These are phyloP conservation scores for Leccinum griseonigrum DNA, from an alignment of 1,284 basidiomycete species.

Conservation along the genomic window DNA sequence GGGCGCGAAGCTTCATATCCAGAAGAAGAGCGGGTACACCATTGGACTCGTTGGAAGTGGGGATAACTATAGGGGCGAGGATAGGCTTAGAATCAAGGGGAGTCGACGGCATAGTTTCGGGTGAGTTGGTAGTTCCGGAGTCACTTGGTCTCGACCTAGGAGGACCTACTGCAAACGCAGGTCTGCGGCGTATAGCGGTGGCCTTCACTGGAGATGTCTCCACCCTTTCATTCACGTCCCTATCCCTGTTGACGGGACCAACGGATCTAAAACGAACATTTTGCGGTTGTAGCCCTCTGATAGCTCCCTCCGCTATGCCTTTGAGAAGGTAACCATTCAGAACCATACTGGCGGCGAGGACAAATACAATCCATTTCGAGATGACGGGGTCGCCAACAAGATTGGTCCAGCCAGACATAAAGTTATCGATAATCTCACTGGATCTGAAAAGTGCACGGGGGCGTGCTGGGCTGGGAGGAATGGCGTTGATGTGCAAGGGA, in stretches of 20 bases:
- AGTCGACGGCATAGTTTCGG: constrained; percentile 17
- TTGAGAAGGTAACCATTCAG: constrained; percentile 95
- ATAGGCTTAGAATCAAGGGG: constrained; percentile 17
- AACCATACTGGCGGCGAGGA: constrained; percentile 83
- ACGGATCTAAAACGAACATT: constrained; percentile 48
- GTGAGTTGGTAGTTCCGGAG: constrained; percentile 17
- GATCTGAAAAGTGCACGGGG: constrained; percentile 28
- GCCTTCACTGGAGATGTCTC: constrained; percentile 12
- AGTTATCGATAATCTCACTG: constrained; percentile 64
- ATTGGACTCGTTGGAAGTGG: constrained; percentile 16
- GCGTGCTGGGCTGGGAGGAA: constrained; percentile 33
- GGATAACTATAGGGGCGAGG: no score
- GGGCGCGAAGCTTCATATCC: constrained; percentile 44
- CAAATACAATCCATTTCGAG: no score
- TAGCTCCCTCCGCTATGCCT: constrained; percentile 55
- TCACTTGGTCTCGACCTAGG: constrained; percentile 19
- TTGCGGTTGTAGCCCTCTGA: constrained; percentile 39
- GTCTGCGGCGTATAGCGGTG: constrained; percentile 15
- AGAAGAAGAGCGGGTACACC: constrained; percentile 45
- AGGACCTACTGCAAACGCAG: constrained; percentile 28
- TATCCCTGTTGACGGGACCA: constrained; percentile 31
- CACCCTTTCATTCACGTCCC: constrained; percentile 24
- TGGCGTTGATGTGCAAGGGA: constrained; percentile 59
- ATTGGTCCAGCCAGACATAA: constrained; percentile 89
- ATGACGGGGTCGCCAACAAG: no score